Conservation (phyloP, 257 asterid species). For the Cruciata laevipes region DNA sequence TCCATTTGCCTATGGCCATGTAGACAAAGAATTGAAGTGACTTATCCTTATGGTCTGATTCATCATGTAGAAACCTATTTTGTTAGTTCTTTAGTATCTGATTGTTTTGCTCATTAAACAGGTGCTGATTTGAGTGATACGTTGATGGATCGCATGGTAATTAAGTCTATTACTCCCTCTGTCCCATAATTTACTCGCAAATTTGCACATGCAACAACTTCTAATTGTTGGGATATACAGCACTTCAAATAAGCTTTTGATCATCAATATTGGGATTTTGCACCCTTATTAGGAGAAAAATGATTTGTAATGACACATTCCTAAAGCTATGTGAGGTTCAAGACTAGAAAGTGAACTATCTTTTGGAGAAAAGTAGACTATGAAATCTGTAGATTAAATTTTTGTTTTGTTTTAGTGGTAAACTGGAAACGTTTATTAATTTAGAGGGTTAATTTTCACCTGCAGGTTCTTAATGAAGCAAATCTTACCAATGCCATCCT, state of each 20-base stretch:
- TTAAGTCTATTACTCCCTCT: conserved; percentile 14
- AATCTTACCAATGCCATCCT: conserved; percentile 87
- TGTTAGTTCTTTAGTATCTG: background rate
- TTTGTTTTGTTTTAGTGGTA: background rate
- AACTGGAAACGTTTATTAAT: background rate
- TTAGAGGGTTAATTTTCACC: background rate
- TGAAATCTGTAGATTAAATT: background rate
- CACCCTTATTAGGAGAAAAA: background rate
- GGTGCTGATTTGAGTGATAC: conserved; percentile 98
- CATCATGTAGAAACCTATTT: background rate
- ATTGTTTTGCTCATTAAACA: conserved; percentile 17
- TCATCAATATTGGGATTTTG: background rate
- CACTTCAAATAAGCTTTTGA: background rate
- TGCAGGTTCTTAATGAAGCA: conserved; percentile 84
- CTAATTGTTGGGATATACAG: background rate
- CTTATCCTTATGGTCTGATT: background rate
- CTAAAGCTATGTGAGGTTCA: background rate
- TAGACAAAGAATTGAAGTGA: background rate
- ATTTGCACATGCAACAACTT: background rate
- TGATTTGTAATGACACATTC: background rate
- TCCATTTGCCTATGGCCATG: background rate
- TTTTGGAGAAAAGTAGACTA: no score
- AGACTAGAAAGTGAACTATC: no score
- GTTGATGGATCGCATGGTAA: conserved; percentile 98
- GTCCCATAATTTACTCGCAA: background rate